Conservation (phyloP, 768 basidiomycete species). For the Lactarius sanguifluus region DNA sequence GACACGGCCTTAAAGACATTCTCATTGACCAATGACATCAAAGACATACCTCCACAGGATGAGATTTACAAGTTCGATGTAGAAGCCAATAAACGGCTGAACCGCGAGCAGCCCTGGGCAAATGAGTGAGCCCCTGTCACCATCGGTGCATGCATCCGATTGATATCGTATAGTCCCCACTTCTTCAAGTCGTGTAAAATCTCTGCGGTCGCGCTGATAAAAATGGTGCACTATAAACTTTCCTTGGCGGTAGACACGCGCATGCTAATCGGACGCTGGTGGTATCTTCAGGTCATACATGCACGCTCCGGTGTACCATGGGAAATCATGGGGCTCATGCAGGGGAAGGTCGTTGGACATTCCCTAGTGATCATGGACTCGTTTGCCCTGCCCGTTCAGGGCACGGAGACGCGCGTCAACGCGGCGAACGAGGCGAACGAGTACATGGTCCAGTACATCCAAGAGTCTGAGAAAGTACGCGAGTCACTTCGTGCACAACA, state of each 20-base stretch:
- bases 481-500: not conserved
- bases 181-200: conserved; percentile 92
- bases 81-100: conserved; percentile 64
- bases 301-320: conserved; percentile 96
- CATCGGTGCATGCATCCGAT: conserved; percentile 8
- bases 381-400: conserved; percentile 95
- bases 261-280: conserved; percentile 18
- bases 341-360: conserved; percentile 86
- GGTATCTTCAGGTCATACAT: conserved; percentile 80
- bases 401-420: conserved; percentile 97
- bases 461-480: conserved; percentile 74
- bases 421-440: conserved; percentile 94
- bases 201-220: conserved; percentile 91
- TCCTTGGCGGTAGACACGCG: not conserved
- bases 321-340: conserved; percentile 99
- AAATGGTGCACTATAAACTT: conserved; percentile 62
- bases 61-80: conserved; percentile 76
- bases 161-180: conserved; percentile 54
- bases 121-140: conserved; percentile 62
- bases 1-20: conserved; percentile 72
- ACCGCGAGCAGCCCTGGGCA: conserved; percentile 76
- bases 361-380: conserved; percentile 90
- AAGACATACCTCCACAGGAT: conserved; percentile 71
- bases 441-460: conserved; percentile 95
- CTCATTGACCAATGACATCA: conserved; percentile 66